A percentile compares a stretch with the other conserved stretches of the same genome.
Conservation (phyloP, 768 basidiomycete species). For the Agrocybe chaxingu region DNA sequence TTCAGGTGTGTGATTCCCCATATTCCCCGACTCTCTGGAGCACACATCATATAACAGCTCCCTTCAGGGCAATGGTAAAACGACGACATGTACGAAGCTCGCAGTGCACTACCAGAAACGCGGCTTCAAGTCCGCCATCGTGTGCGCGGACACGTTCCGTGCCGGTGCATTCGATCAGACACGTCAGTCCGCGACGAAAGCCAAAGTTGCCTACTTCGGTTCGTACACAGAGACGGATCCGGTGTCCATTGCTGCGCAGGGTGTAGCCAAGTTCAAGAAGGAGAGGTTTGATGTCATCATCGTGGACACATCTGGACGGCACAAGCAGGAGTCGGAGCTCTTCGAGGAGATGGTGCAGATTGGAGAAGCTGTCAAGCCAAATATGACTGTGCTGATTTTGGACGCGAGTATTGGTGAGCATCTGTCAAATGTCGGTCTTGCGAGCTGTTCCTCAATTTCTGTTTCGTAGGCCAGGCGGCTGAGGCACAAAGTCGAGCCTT, state of each 20-base stretch:
- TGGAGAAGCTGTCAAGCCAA: conserved; percentile 86
- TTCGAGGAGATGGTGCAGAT: conserved; percentile 99
- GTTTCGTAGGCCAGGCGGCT: conserved; percentile 81
- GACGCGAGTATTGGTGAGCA: conserved; percentile 91
- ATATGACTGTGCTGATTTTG: conserved; percentile 93
- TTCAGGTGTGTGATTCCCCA: conserved; percentile 61
- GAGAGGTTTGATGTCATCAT: conserved; percentile 98
- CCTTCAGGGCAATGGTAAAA: conserved; percentile 91
- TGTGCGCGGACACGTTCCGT: conserved; percentile 99
- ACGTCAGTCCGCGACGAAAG: conserved; percentile 97
- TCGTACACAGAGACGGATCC: conserved; percentile 99
- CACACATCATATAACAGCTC: neutral
- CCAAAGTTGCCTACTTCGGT: conserved; percentile 98
- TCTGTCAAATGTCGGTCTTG: neutral
- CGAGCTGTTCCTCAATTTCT: neutral
- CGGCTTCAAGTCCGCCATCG: conserved; percentile 95
- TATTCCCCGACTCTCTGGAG: neutral
- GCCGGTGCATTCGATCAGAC: conserved; percentile 99
- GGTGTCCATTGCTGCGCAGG: conserved; percentile 89
- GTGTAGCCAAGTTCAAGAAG: conserved; percentile 96
- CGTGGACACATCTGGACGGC: conserved; percentile 96
- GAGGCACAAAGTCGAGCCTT: conserved; percentile 96
- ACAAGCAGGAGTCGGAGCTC: conserved; percentile 94
- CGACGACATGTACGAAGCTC: conserved; percentile 98
- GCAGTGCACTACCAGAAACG: conserved; percentile 97